phyloP scores from a whole-genome alignment of 2,329 filamentous ascomycete species.

The Fusarium sp. region DNA sequence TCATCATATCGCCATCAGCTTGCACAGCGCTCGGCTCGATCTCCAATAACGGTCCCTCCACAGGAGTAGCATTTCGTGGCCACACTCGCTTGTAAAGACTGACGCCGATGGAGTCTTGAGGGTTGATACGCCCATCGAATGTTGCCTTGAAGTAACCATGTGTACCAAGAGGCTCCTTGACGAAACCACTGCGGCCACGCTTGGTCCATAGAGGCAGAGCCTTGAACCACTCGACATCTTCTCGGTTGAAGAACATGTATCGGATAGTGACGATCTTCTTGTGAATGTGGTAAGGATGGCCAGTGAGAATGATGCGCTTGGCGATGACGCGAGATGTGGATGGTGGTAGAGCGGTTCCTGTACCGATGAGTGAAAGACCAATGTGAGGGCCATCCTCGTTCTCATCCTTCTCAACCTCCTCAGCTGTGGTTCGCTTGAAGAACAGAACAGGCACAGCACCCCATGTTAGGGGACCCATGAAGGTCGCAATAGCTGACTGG shows the following conservation, averaged over 20 bases:
- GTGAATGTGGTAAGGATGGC: conserved; percentile 98
- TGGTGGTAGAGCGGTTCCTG: conserved; percentile 86
- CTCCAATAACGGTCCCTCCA: conserved; percentile 57
- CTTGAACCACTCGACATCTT: conserved; percentile 98
- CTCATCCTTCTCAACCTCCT: conserved; percentile 55
- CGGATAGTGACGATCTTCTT: conserved; percentile 96
- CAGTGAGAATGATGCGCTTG: conserved; percentile 92
- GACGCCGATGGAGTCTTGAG: conserved; percentile 91
- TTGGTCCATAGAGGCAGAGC: conserved; percentile 94
- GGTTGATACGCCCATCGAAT: conserved; percentile 95
- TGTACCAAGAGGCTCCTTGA: conserved; percentile 94
- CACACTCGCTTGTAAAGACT: conserved; percentile 88
- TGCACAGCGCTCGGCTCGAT: conserved; percentile 36
- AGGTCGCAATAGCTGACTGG: conserved; percentile 86
- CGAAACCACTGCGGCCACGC: conserved; percentile 85
- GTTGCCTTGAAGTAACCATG: conserved; percentile 99
- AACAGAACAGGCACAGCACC: conserved; percentile 90
- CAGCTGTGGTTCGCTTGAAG: conserved; percentile 72
- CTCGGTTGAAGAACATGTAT: conserved; percentile 99
- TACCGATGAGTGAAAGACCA: conserved; percentile 79
- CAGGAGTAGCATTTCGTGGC: conserved; percentile 72
- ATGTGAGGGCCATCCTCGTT: conserved; percentile 56
- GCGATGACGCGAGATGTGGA: conserved; percentile 83
- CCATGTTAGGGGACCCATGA: conserved; percentile 92
- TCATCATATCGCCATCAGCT: conserved; percentile 49